Evolutionary conservation across 805 yeast species (phyloP), one percentile per base, ranked within the genome.

Genomic region (Tanozyma kutaoensis): DNA sequence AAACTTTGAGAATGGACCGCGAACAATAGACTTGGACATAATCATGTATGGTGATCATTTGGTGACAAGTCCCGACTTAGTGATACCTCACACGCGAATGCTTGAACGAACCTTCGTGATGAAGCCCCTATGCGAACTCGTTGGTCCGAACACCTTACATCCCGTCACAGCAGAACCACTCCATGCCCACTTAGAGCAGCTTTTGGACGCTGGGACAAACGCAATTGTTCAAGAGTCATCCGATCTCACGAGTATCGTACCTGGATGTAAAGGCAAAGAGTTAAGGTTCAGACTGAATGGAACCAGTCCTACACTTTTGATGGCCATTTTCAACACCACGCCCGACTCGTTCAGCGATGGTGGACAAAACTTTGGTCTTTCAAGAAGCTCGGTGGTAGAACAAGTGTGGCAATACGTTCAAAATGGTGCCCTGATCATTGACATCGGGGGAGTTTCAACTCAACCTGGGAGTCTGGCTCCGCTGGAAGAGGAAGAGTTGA

Each of bases 341-440:
- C 95, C 96, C 0, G 96, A 91, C 50, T 85, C 95, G 2, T 91
- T 91, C 46, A 80, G 94, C 24, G 98, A 91, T 50, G 97, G 95
- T 2, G 84, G 91, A 1, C 43, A 44, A 12, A 34, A 39, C 22
- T 38, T 23, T 26, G 44, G 58, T 17, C 24, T 32, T 22, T 41
- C 56, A 2, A 43, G 57, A 5, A 62, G 52, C 0, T 49, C 51
- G 8, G 60, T 73, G 2, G 43, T 76, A 15, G 42, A 39, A 0
- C 52, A 56, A 14, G 78, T 76, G 0, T 45, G 51, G 22, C 36
- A 50, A 21, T 63, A 80, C 62, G 62, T 71, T 5, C 40, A 47
- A 0, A 54, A 64, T 14, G 85, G 82, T 2, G 81, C 85, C n/a
- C 59, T 62, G 15, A 79, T 91, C 17, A 61, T 91, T 21, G 98